A percentile compares a stretch with the other conserved stretches of the same genome.
phyloP scores from a whole-genome alignment of 192 early-diverging fungal species.

The Podila minutissima region DNA sequence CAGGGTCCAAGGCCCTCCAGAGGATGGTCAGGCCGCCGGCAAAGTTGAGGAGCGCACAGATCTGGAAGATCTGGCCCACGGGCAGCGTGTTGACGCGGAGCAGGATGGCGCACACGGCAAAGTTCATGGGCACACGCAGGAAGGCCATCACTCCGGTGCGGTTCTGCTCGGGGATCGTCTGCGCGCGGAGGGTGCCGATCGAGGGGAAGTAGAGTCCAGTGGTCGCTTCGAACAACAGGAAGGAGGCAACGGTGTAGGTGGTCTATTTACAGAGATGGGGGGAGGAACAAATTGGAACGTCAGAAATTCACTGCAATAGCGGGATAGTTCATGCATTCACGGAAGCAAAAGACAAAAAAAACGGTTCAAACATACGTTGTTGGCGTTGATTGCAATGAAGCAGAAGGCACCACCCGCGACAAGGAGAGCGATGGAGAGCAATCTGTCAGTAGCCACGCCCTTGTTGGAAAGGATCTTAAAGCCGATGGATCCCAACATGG shows the following conservation, averaged over 20 bases:
- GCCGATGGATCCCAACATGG: constrained; percentile 61
- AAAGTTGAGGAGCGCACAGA: constrained; percentile 61
- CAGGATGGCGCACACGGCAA: constrained; percentile 59
- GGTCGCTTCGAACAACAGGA: constrained; percentile 64
- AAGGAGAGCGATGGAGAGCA: constrained; percentile 53
- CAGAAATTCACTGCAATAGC: no score
- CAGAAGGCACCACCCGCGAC: constrained; percentile 53
- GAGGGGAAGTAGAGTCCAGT: constrained; percentile 67
- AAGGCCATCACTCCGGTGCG: constrained; percentile 67
- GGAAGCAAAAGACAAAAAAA: no score
- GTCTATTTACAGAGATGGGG: not conserved
- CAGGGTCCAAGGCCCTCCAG: constrained; percentile 37
- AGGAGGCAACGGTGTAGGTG: constrained; percentile 48
- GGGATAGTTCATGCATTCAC: no score
- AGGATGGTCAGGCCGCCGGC: constrained; percentile 42
- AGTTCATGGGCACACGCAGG: constrained; percentile 72
- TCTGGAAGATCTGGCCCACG: constrained; percentile 57
- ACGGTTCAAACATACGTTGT: not conserved
- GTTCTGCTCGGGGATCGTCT: constrained; percentile 65
- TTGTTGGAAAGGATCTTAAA: constrained; percentile 51
- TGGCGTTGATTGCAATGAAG: constrained; percentile 32
- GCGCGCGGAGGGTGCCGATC: constrained; percentile 59
- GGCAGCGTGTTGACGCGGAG: constrained; percentile 53
- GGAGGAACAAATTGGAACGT: not conserved
- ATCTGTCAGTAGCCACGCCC: constrained; percentile 19